phyloP scores from a whole-genome alignment of 345 rosid species.

The Cardamine occulta region DNA sequence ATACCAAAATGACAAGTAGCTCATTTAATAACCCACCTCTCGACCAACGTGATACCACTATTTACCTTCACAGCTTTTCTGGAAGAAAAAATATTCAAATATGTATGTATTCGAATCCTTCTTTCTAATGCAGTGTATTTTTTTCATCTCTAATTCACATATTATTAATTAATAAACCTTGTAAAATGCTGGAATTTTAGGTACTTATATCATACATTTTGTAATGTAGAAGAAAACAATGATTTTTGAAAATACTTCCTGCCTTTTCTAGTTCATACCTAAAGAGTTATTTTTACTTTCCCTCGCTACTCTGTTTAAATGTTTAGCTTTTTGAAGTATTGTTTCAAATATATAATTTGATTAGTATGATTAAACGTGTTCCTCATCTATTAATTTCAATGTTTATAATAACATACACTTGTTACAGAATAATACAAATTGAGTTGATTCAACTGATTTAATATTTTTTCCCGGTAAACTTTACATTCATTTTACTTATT shows the following conservation, averaged over 20 bases:
- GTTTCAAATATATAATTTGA: background rate
- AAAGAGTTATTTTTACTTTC: conserved; percentile 21
- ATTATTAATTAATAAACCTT: background rate
- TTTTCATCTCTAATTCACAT: background rate
- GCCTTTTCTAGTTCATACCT: conserved; percentile 23
- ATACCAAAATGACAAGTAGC: conserved; percentile 26
- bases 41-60: conserved; percentile 27
- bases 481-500: background rate
- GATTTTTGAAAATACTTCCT: conserved; percentile 3
- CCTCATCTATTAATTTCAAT: background rate
- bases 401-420: background rate
- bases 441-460: background rate
- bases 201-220: background rate
- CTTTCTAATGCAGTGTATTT: background rate
- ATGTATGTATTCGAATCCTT: background rate
- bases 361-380: background rate
- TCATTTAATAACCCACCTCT: conserved; percentile 29
- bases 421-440: background rate
- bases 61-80: conserved; percentile 9
- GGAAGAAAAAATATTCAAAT: background rate
- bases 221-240: background rate
- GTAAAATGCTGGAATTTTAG: background rate
- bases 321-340: conserved; percentile 8
- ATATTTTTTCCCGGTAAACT: background rate
- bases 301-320: conserved; percentile 37